Conservation (phyloP, 1,284 basidiomycete genomes). For the Cronartium quercuum region DNA sequence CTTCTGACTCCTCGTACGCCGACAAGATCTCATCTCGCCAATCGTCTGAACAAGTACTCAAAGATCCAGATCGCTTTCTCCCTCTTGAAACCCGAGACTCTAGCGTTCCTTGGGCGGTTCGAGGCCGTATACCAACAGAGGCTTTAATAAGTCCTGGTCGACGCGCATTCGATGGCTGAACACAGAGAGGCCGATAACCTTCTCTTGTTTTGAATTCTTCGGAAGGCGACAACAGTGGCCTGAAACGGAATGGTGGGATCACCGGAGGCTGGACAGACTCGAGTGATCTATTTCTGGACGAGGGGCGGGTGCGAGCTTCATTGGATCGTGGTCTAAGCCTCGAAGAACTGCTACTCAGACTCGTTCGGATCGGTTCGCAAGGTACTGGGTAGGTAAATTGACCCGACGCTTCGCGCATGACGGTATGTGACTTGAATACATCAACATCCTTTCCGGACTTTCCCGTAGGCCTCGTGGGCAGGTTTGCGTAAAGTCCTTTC, state of each 20-base stretch:
- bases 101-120: not conserved
- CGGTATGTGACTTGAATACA: not conserved
- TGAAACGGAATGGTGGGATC: not conserved
- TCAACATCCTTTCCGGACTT: not conserved
- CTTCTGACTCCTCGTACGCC: not conserved
- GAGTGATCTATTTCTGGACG: not conserved
- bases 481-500: not conserved
- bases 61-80: not conserved
- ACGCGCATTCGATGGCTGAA: not conserved
- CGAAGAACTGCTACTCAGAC: not conserved
- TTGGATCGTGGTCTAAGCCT: not conserved
- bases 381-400: not conserved
- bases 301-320: not conserved
- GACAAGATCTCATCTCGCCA: not conserved
- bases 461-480: not conserved
- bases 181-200: not conserved
- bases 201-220: not conserved
- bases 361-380: not conserved
- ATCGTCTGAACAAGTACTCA: not conserved
- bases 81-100: not conserved
- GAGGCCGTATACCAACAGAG: not conserved
- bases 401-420: not conserved
- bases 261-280: not conserved
- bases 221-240: not conserved
- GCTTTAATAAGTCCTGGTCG: not conserved